These are phyloP conservation scores for Umbelopsis sp. DNA, from an alignment of 371 early-diverging fungal genomes.

Conservation along the genomic window DNA sequence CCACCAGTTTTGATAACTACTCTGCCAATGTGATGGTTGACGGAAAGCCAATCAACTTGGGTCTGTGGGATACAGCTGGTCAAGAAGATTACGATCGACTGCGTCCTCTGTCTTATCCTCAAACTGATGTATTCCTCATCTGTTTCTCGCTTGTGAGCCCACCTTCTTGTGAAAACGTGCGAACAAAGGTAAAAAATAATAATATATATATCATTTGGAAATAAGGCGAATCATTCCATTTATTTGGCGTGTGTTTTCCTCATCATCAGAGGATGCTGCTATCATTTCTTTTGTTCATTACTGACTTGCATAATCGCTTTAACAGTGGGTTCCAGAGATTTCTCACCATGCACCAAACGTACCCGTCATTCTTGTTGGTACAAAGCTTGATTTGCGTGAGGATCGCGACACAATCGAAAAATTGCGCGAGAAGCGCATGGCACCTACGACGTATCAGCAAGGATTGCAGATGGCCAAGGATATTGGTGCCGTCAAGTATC, in stretches of 20 bases:
- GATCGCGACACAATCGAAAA: conserved; percentile 88
- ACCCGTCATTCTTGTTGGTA: conserved; percentile 97
- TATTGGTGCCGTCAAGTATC: conserved; percentile 89
- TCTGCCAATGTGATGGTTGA: conserved; percentile 94
- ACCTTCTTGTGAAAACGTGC: conserved; percentile 92
- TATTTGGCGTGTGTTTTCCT: too few relatives aligned
- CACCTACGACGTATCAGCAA: conserved; percentile 89
- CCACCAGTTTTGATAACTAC: conserved; percentile 90
- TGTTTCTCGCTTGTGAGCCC: conserved; percentile 89
- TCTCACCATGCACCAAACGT: conserved; percentile 93
- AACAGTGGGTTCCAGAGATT: conserved; percentile 94
- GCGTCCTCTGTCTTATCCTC: conserved; percentile 93
- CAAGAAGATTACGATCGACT: conserved; percentile 98
- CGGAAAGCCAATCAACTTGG: conserved; percentile 92
- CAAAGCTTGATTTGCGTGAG: conserved; percentile 97
- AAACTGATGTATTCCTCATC: conserved; percentile 92
- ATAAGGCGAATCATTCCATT: too few relatives aligned
- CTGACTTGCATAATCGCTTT: neutral
- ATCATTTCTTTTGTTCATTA: neutral
- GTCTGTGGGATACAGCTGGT: conserved; percentile 98
- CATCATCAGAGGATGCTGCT: too few relatives aligned
- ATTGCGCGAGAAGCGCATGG: conserved; percentile 85
- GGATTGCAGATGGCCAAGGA: conserved; percentile 92
- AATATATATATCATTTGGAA: too few relatives aligned
- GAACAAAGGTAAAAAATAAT: conserved; percentile 64